Evolutionary conservation across 768 basidiomycete genomes (phyloP).

Genomic region (Trametes punicea): DNA sequence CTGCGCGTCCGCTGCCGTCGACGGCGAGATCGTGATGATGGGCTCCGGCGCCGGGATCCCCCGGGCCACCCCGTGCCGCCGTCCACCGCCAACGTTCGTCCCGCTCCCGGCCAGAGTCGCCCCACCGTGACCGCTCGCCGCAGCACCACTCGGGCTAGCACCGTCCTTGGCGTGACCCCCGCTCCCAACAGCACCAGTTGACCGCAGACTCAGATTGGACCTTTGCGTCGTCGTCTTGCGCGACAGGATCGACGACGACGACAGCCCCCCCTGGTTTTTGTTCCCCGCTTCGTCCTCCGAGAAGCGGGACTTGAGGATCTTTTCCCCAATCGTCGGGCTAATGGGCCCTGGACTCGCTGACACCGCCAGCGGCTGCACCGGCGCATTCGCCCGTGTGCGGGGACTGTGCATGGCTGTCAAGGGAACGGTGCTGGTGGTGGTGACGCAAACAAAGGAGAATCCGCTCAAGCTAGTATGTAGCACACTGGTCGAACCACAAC

Average conservation of each 20-base stretch:
- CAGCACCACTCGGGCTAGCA: neutral
- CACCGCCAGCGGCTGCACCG: constrained; percentile 32
- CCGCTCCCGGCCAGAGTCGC: neutral
- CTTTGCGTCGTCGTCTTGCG: constrained; percentile 23
- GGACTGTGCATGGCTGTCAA: constrained; percentile 14
- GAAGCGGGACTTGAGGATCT: constrained; percentile 44
- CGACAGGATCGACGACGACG: constrained; percentile 22
- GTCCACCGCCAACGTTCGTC: neutral
- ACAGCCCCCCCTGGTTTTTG: constrained; percentile 20
- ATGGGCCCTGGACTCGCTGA: constrained; percentile 37
- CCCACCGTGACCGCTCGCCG: neutral
- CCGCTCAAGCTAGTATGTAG: neutral
- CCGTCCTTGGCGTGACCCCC: constrained; percentile 10
- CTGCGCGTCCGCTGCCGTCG: neutral
- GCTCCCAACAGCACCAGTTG: constrained; percentile 20
- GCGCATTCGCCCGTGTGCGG: constrained; percentile 15
- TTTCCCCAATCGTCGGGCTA: constrained; percentile 38
- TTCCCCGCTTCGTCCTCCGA: constrained; percentile 47
- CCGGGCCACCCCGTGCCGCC: constrained; percentile 14
- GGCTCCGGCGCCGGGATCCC: constrained; percentile 40
- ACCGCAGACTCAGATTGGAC: constrained; percentile 32
- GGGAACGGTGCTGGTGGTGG: neutral
- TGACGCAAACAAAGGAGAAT: constrained; percentile 5
- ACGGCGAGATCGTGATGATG: constrained; percentile 48
- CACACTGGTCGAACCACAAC: neutral